Evolutionary conservation across 495 filamentous ascomycete species (phyloP).

Genomic region (Xylaria curta): DNA sequence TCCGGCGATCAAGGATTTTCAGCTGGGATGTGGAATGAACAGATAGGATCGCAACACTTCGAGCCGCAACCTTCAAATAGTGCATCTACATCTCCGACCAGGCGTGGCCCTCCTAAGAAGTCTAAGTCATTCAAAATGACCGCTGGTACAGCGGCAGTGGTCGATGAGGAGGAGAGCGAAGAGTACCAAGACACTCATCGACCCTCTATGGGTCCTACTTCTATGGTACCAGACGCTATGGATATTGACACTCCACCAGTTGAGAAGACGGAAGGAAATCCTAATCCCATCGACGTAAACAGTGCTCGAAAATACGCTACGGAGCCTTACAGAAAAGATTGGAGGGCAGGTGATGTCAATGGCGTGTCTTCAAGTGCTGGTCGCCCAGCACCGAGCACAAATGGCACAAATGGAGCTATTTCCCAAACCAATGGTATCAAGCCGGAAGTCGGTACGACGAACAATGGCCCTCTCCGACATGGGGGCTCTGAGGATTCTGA

Average conservation of each 20-base stretch:
- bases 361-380: constrained; percentile 32
- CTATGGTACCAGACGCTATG: constrained; percentile 50
- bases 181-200: constrained; percentile 29
- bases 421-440: constrained; percentile 29
- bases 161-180: constrained; percentile 51
- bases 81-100: constrained; percentile 47
- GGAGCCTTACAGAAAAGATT: constrained; percentile 57
- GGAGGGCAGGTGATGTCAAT: constrained; percentile 52
- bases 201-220: constrained; percentile 15
- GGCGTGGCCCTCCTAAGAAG: constrained; percentile 44
- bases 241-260: constrained; percentile 59
- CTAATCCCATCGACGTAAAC: constrained; percentile 31
- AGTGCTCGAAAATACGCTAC: constrained; percentile 51
- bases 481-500: constrained; percentile 53
- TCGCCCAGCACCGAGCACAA: constrained; percentile 41
- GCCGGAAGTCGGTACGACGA: constrained; percentile 20
- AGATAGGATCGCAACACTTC: constrained; percentile 67
- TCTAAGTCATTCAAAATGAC: constrained; percentile 52
- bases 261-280: constrained; percentile 31
- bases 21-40: constrained; percentile 68
- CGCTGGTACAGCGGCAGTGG: constrained; percentile 52
- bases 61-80: constrained; percentile 46
- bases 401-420: constrained; percentile 23
- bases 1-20: constrained; percentile 52
- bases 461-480: constrained; percentile 35